phyloP scores from a whole-genome alignment of 345 rosid species.

The Hirschfeldia incana region DNA sequence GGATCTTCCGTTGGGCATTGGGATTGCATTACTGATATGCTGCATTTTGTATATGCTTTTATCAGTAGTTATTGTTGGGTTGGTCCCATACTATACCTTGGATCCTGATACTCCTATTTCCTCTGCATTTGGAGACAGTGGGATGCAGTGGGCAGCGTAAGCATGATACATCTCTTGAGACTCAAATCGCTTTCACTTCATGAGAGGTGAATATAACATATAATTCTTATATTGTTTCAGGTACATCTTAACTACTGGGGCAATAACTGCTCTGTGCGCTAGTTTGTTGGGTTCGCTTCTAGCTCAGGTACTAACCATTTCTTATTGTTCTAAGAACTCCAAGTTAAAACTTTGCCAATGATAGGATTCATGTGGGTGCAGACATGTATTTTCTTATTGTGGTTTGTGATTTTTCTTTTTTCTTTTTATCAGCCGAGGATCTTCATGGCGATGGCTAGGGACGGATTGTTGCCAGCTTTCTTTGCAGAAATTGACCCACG shows the following conservation, averaged over 20 bases:
- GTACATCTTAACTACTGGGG: slow-evolving; percentile 60
- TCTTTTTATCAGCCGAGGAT: slow-evolving; percentile 60
- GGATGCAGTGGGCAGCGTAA: slow-evolving; percentile 83
- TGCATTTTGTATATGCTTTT: slow-evolving; percentile 67
- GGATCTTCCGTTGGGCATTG: slow-evolving; percentile 70
- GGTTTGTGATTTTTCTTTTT: slow-evolving; percentile 13
- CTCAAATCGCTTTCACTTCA: slow-evolving; percentile 7
- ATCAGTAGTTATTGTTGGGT: slow-evolving; percentile 64
- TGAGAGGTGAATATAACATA: slow-evolving; percentile 7
- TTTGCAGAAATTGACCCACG: slow-evolving; percentile 62
- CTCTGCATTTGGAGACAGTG: slow-evolving; percentile 67
- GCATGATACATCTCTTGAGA: slow-evolving; percentile 32
- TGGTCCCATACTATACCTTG: slow-evolving; percentile 62
- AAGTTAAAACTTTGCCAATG: background rate
- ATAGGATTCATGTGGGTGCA: background rate
- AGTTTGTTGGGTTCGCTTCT: slow-evolving; percentile 73
- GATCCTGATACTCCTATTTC: slow-evolving; percentile 76
- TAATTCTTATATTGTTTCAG: slow-evolving; percentile 35
- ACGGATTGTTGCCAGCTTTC: slow-evolving; percentile 69
- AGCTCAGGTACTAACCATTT: slow-evolving; percentile 49
- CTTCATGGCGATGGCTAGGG: slow-evolving; percentile 82
- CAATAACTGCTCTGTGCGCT: slow-evolving; percentile 66
- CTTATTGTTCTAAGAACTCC: slow-evolving; percentile 2
- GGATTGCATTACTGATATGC: slow-evolving; percentile 60
- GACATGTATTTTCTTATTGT: slow-evolving; percentile 17